Evolutionary conservation across 306 rosid genomes (phyloP), one percentile per base, ranked within the genome.

Genomic region (Pterocarpus santalinus): DNA sequence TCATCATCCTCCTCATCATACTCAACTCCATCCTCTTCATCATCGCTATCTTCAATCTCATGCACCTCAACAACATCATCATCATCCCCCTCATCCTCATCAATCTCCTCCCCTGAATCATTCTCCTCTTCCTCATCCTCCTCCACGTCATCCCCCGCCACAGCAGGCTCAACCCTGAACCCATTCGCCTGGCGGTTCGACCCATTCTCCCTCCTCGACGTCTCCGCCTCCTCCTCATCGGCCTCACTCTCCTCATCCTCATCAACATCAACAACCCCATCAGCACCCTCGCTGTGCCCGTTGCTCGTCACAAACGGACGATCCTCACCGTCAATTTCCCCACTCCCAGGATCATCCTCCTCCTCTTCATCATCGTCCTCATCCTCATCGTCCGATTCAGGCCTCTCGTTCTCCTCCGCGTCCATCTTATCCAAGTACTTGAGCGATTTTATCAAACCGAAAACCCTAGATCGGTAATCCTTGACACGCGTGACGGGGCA

Each of bases 381-480:
- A 30, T 65, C 97, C 81, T 94, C 98, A 0, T 94, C 98, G 35
- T 94, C 98, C 0, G 90, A 84, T 80, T 94, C 98, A 0, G 98
- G 97, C 47, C 95, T 83, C 88, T 92, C 98, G 49, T 94, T 94
- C 87, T 89, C 98, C 63, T 94, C 98, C 11, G 97, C 95, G 33
- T 94, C 98, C 98, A 89, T 94, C 91, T 92, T 94, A 76, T 94
- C 98, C 90, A 94, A 88, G 81, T 90, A 94, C 86, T 87, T 89
- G 3, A 94, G 80, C 78, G 95, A 92, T 78, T 87, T 94, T 9
- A 94, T 94, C 92, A 94, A 82, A 32, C 92, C 95, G 36, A 94
- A 94, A 88, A 94, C 98, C 94, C 95, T 94, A 85, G 98, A 94
- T 90, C 98, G 98, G 78, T 94, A 94, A 76, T 94, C 98, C 90